Conservation (phyloP, 2,329 filamentous ascomycete genomes). For the Colletotrichum endophyticum region DNA sequence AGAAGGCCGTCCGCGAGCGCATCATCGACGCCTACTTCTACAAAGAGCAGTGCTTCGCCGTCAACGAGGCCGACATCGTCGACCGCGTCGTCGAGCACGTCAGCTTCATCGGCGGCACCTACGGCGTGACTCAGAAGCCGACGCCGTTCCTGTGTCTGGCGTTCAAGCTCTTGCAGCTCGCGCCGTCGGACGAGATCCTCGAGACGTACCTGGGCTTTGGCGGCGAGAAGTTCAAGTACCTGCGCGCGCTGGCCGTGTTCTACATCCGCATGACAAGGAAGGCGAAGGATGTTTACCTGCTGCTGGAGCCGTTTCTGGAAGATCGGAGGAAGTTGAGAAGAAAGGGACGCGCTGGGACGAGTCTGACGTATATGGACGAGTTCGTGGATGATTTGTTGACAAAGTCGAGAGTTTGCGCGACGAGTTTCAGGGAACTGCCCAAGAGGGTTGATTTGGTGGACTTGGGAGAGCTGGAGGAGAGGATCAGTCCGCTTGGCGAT, state of each 20-base stretch:
- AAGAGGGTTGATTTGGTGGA: slow-evolving; percentile 85
- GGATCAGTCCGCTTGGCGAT: slow-evolving; percentile 82
- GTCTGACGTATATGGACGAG: slow-evolving; percentile 83
- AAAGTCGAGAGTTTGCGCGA: slow-evolving; percentile 90
- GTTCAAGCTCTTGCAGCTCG: slow-evolving; percentile 92
- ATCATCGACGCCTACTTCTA: slow-evolving; percentile 97
- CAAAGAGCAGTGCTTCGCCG: slow-evolving; percentile 97
- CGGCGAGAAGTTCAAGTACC: slow-evolving; percentile 81
- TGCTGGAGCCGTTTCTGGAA: slow-evolving; percentile 81
- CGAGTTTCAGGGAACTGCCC: slow-evolving; percentile 90
- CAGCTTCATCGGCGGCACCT: slow-evolving; percentile 84
- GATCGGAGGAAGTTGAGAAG: slow-evolving; percentile 86
- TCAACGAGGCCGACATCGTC: slow-evolving; percentile 84
- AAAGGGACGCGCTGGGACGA: slow-evolving; percentile 75
- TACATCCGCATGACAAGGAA: slow-evolving; percentile 90
- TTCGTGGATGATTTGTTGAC: slow-evolving; percentile 92
- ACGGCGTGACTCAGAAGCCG: slow-evolving; percentile 82
- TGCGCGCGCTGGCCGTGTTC: slow-evolving; percentile 88
- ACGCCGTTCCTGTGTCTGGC: slow-evolving; percentile 92
- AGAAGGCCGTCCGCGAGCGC: slow-evolving; percentile 93
- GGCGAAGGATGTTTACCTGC: slow-evolving; percentile 78
- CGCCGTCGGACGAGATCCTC: slow-evolving; percentile 79
- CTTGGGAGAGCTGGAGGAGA: slow-evolving; percentile 82
- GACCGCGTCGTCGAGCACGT: slow-evolving; percentile 88
- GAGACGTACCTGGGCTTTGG: slow-evolving; percentile 79